phyloP scores from a whole-genome alignment of 805 yeast genomes.

The Grigorovia jiainica region DNA sequence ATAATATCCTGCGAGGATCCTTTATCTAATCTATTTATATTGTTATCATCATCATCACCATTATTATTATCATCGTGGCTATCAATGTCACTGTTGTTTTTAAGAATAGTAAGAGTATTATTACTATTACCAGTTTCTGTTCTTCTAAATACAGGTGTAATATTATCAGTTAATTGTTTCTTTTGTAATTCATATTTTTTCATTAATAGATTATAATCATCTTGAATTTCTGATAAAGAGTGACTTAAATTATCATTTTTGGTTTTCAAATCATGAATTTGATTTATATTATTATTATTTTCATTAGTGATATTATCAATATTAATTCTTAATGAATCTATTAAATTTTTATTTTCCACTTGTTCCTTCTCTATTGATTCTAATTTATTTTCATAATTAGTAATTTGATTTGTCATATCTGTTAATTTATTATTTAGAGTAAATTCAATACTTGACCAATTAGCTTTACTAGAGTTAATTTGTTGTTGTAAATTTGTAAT shows the following conservation, averaged over 20 bases:
- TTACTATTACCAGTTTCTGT: background rate
- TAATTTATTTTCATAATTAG: background rate
- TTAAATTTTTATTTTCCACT: constrained; percentile 4
- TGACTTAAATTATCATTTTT: constrained; percentile 18
- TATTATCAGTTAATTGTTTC: constrained; percentile 13
- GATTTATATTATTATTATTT: constrained; percentile 2
- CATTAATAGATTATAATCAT: constrained; percentile 22
- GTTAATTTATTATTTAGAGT: constrained; percentile 41
- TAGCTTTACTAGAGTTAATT: constrained; percentile 65
- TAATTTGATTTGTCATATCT: constrained; percentile 1
- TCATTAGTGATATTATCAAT: constrained; percentile 5
- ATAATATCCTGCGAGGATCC: background rate
- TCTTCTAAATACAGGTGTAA: background rate
- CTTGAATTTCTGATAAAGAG: constrained; percentile 14
- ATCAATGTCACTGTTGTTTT: background rate
- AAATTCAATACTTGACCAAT: constrained; percentile 76
- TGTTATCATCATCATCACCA: too few relatives aligned
- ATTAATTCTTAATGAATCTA: background rate
- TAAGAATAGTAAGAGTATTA: background rate
- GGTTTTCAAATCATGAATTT: constrained; percentile 18
- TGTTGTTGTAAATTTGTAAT: constrained; percentile 51
- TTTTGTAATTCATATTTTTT: constrained; percentile 22
- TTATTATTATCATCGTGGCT: background rate
- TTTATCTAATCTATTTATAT: too few relatives aligned
- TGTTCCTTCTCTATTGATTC: constrained; percentile 4